These are phyloP conservation scores for Polygonum aviculare DNA, from an alignment of 148 eudicot genomes.

Conservation along the genomic window DNA sequence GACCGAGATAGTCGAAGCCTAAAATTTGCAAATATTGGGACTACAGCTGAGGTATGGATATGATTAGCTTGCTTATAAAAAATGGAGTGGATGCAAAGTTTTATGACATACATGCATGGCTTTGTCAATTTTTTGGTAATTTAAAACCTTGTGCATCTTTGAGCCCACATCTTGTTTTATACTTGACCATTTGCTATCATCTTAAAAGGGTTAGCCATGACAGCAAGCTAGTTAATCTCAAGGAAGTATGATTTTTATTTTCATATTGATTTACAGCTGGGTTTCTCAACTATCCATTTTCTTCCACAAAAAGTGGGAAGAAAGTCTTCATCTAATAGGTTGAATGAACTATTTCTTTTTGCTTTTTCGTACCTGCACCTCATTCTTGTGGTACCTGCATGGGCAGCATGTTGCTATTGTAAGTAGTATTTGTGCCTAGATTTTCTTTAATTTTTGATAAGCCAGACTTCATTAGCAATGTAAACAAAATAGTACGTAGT, in stretches of 20 bases:
- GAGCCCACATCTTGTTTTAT: neutral
- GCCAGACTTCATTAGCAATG: neutral
- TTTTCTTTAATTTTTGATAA: neutral
- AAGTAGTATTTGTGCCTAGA: neutral
- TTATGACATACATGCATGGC: neutral
- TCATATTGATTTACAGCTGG: neutral
- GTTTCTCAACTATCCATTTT: neutral
- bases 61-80: neutral
- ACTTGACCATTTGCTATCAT: neutral
- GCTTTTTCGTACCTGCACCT: neutral
- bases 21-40: conserved; percentile 58
- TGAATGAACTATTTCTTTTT: neutral
- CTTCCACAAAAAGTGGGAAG: neutral
- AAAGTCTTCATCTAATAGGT: neutral
- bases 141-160: neutral
- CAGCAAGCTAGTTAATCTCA: neutral
- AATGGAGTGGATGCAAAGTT: neutral
- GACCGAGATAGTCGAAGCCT: conserved; percentile 42
- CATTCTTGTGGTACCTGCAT: neutral
- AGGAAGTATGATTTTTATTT: neutral
- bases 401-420: neutral
- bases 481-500: neutral
- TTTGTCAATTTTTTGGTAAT: neutral
- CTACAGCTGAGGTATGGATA: conserved; percentile 79
- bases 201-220: neutral